Evolutionary conservation across 805 yeast species (phyloP).

Genomic region (Saccharomycopsis sp.): DNA sequence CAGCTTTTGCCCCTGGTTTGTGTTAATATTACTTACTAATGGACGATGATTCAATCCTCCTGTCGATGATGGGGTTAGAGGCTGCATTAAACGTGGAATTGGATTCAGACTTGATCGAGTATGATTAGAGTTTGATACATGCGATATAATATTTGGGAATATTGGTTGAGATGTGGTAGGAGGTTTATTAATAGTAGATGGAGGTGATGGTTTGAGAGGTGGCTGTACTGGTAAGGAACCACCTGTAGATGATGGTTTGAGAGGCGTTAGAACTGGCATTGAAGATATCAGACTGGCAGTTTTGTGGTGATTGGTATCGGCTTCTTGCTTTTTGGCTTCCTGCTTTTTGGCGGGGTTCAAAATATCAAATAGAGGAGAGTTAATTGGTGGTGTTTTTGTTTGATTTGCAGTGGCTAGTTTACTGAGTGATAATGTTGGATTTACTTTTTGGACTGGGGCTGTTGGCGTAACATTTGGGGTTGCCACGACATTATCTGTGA

Average conservation of each 20-base stretch:
- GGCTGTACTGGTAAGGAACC: background rate
- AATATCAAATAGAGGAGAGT: background rate
- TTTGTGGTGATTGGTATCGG: background rate
- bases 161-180: background rate
- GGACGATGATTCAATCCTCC: background rate
- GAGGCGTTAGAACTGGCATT: background rate
- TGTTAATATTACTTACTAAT: background rate
- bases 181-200: background rate
- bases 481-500: no score
- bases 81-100: background rate
- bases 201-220: background rate
- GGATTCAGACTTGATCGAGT: no score
- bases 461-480: no score
- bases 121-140: background rate
- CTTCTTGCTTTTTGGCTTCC: no score
- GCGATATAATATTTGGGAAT: background rate
- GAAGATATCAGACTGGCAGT: background rate
- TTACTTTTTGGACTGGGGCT: no score
- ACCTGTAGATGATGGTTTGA: background rate
- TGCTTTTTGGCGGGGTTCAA: background rate
- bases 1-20: background rate
- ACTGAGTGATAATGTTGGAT: background rate
- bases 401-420: background rate
- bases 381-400: background rate
- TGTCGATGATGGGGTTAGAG: background rate